Evolutionary conservation across 2,329 filamentous ascomycete species (phyloP).

Genomic region (Dryadomyces sulphureus): DNA sequence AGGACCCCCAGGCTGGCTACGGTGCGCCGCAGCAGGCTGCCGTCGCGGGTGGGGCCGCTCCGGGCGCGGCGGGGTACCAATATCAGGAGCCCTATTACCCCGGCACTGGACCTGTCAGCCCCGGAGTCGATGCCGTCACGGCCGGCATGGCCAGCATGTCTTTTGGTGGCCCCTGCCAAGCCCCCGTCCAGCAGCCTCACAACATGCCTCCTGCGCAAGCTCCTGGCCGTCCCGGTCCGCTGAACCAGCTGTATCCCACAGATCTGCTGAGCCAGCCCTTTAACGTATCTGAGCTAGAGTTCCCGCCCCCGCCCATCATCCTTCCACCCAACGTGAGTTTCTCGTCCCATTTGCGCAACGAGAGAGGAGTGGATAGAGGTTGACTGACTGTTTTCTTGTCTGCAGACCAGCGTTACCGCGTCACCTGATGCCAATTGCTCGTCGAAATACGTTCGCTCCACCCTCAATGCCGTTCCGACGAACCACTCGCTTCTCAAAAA

Average conservation of each 20-base stretch:
- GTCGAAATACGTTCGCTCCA: conserved; percentile 88
- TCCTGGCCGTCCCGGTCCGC: conserved; percentile 26
- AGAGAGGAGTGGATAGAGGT: not conserved
- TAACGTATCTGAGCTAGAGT: conserved; percentile 82
- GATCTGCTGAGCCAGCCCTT: conserved; percentile 89
- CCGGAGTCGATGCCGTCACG: conserved; percentile 54
- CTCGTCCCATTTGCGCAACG: not conserved
- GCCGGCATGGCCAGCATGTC: conserved; percentile 78
- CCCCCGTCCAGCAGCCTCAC: conserved; percentile 20
- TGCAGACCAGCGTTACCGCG: conserved; percentile 72
- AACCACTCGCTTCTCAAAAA: conserved; percentile 91
- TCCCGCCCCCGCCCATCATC: conserved; percentile 80
- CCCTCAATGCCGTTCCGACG: conserved; percentile 83
- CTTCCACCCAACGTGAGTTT: conserved; percentile 73
- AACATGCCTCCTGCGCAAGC: conserved; percentile 36
- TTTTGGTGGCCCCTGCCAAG: conserved; percentile 52
- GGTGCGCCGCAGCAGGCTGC: conserved; percentile 26
- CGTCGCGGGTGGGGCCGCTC: conserved; percentile 23
- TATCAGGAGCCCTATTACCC: conserved; percentile 54
- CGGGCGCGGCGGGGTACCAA: conserved; percentile 43
- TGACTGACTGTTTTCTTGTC: conserved; percentile 1
- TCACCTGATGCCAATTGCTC: conserved; percentile 86
- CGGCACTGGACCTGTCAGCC: conserved; percentile 23
- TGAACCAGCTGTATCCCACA: conserved; percentile 86
- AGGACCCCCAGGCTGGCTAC: conserved; percentile 27